Conservation (phyloP, 2,329 filamentous ascomycete genomes). For the Fusarium illudens region DNA sequence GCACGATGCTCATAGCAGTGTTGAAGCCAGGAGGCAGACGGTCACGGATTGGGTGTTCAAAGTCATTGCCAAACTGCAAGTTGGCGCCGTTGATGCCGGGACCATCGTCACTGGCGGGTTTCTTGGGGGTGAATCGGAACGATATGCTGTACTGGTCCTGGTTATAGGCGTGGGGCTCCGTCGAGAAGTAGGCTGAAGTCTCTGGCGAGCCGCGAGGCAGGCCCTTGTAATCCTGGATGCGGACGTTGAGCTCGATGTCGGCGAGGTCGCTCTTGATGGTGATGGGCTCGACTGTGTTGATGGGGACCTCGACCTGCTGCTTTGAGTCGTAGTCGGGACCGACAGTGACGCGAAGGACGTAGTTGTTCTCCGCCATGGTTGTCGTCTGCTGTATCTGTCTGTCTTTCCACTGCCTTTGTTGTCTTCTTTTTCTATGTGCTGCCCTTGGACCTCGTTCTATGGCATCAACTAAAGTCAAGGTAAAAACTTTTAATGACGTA, state of each 20-base stretch:
- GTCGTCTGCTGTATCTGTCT: neutral
- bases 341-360: conserved; percentile 82
- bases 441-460: conserved; percentile 1
- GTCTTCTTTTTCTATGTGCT: neutral
- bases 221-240: conserved; percentile 74
- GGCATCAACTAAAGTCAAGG: neutral
- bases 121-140: conserved; percentile 79
- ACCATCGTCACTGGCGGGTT: conserved; percentile 32
- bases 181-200: conserved; percentile 80
- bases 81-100: conserved; percentile 72
- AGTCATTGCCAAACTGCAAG: conserved; percentile 94
- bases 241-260: conserved; percentile 74
- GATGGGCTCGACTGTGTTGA: conserved; percentile 74
- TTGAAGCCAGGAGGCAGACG: conserved; percentile 86
- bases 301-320: conserved; percentile 77
- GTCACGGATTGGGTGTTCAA: conserved; percentile 88
- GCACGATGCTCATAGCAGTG: conserved; percentile 84
- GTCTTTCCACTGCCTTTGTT: neutral
- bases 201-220: conserved; percentile 74
- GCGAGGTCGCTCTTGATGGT: conserved; percentile 70
- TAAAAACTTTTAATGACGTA: conserved; percentile 22
- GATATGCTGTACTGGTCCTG: conserved; percentile 86
- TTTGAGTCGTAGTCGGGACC: conserved; percentile 77
- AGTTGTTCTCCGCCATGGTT: conserved; percentile 70
- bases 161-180: conserved; percentile 70